Base-by-base conservation (phyloP, 768 basidiomycete species). In the Hysterangium stoloniferum region DNA sequence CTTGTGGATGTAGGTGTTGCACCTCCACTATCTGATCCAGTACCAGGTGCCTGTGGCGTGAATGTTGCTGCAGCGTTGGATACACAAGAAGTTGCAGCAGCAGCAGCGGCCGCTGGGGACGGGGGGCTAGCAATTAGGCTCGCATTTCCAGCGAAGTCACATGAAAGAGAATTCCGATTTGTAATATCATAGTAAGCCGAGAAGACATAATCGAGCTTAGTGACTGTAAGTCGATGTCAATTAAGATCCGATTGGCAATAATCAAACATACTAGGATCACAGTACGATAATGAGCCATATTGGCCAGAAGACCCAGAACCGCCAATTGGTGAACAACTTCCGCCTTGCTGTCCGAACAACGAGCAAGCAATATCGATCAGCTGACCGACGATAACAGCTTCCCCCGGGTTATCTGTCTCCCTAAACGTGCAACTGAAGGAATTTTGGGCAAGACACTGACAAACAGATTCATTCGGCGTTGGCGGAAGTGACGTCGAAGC, bases 141-240 rank as follows among this genome's bases (percentile, higher is more conserved):
- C 4, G 82, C 92, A 61, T 96, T 96, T 6, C 92, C 90, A 46
- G 66, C 65, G 62, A 96, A 95, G 69, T 75, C 78, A 68, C 92
- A 95, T 6, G 86, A 72, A 45, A 75, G 69, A 6, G 68, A 60
- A 48, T 80, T 68, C 54, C 76, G 75, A 63, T 75, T 76, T 49
- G 76, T 77, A 27, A 71, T 63, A 59, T 86, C 79, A 61, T 84
- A 94, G 64, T 77, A 91, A 52, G 80, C 70, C 63, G 78, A 85
- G 79, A 94, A 86, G 42, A 84, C 80, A 63, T 78, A 95, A 19
- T 86, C 88, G 31, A 91, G 66, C 71, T 90, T 84, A 65, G 85
- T 73, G 35, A 77, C 88, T 88, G 54, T 24, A 28, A 6, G 29
- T 31, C n/a, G 41, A 45, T 28, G 20, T 42, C 25, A 42, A 36